Evolutionary conservation across 768 basidiomycete genomes (phyloP), one percentile per base, ranked within the genome.

Genomic region (Phallus indusiatus): DNA sequence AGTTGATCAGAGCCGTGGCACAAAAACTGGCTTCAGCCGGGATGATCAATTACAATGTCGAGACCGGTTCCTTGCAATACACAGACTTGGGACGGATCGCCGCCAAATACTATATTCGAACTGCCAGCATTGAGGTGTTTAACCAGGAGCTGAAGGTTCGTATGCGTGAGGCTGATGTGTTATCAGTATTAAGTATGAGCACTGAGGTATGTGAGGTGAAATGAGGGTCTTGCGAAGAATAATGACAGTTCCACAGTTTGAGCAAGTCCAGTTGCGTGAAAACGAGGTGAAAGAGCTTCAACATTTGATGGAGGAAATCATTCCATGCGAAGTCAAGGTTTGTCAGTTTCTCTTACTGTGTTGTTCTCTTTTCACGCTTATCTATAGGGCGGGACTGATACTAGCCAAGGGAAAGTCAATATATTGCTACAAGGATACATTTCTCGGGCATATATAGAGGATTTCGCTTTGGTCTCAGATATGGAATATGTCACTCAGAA

Each of bases 31-130:
- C 82, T 21, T 75, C 81, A 28, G 77, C 83, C 12, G 77, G 80
- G 47, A 99, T 99, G 96, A 86, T 97, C 55, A 76, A 81, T 49
- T 89, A 85, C 66, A 85, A 93, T 65, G 69, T 73, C 36, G 68
- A 69, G 0, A 78, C 74, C 5, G 82, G 81, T 12, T 72, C 78
- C 1, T 85, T 96, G 59, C 73, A 78, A 1, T 82, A 86, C 64
- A 91, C 88, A n/a, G 94, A 96, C 63, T 72, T 95, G 1, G 96
- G 96, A n/a, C 77, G 93, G 63, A 94, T 98, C 65, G 94, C 96
- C 0, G 92, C 95, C 4, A 94, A 89, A 71, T 99, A 96, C 71
- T 99, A 98, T 71, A 88, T 99, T 67, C 82, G 88, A 18, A 74
- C 91, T 69, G 73, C 81, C 48, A 93, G 90, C 5, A 85, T 98